Evolutionary conservation across 331 rosid genomes (phyloP), one percentile per base, ranked within the genome.

Genomic region (Malus hybrid): DNA sequence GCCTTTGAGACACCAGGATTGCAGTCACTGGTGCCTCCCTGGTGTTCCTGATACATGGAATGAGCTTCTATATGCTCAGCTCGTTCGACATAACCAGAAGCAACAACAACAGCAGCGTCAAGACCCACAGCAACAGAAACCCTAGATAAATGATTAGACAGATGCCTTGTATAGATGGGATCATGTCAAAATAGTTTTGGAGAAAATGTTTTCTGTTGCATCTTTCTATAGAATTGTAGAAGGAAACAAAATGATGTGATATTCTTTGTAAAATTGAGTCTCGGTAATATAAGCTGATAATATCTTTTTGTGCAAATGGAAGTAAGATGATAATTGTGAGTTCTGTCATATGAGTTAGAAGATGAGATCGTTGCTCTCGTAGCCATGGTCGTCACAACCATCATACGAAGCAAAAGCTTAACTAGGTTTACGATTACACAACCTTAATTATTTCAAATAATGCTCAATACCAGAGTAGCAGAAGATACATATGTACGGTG

Each of bases 1-100:
- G 0, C 88, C 94, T 7, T 60, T 88, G 76, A 86, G 80, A 48
- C 75, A 12, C 80, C 97, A 92, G 79, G 96, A 92, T 68, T 92
- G 96, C 82, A 90, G 97, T 76, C 97, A 92, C 65, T 92, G 97
- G 97, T 92, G 97, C 86, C 97, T 92, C 83, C 97, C 97, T 0
- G 96, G 97, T 18, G 96, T 92, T 79, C 97, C 96, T 31, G 97
- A 92, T 80, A n/a, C 85, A 0, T 92, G 97, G 97, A 92, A 92
- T 65, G 97, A 88, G 81, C 80, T 90, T 77, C 75, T 92, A n/a
- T 90, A 75, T 78, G 88, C 93, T 5, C 90, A 92, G 75, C 82
- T 92, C 65, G 80, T 90, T 10, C 18, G 39, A 59, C 65, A 57
- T 82, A 71, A 66, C 81, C 22, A 65, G 27, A 32, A 16, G 13